Base-by-base conservation (phyloP, 208 protist genomes). In the Strigomonas galati region DNA sequence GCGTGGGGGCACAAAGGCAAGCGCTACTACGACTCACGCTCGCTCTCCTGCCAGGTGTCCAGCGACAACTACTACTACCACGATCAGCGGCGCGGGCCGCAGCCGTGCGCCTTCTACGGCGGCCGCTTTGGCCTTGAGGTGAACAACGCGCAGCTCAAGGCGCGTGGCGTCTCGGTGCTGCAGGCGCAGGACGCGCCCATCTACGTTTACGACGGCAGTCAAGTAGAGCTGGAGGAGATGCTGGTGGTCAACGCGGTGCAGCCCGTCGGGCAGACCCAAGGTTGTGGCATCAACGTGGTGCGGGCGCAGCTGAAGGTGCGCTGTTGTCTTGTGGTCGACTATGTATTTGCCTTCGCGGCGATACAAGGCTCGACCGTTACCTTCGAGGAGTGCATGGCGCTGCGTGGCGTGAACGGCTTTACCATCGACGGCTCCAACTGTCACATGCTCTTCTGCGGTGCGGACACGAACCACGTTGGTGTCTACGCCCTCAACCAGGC, bases 351-450 rank as follows among this genome's bases (percentile, higher is more conserved):
- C 49, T 79, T 93, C 58, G 79, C 78, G 12, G 81, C 74, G 3
- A 79, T 88, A 21, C 79, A 86, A 27, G 67, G 60, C 0, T 64
- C 81, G 52, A 51, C 32, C 26, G 67, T 78, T 30, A 26, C 23
- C 32, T 60, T 87, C 19, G 59, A 75, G 26, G 67, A 80, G 54
- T 93, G 87, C 54, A 62, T 87, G 37, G 81, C 76, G 14, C 37
- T 81, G 3, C 73, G 72, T 60, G 79, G 77, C 58, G 66, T 83
- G 46, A 93, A 91, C 70, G 84, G 87, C 51, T 93, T 90, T 69
- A 88, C 80, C 6, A 54, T 90, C 23, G 79, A 90, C 67, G 49
- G 51, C 60, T 84, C 83, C 2, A 60, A 58, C 9, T 78, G 79
- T 59, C 66, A 43, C 2, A 54, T 90, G 46, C 48, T 46, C 6